These are phyloP conservation scores for Mucor circinelloides DNA, from an alignment of 371 early-diverging fungal genomes.

Conservation along the genomic window DNA sequence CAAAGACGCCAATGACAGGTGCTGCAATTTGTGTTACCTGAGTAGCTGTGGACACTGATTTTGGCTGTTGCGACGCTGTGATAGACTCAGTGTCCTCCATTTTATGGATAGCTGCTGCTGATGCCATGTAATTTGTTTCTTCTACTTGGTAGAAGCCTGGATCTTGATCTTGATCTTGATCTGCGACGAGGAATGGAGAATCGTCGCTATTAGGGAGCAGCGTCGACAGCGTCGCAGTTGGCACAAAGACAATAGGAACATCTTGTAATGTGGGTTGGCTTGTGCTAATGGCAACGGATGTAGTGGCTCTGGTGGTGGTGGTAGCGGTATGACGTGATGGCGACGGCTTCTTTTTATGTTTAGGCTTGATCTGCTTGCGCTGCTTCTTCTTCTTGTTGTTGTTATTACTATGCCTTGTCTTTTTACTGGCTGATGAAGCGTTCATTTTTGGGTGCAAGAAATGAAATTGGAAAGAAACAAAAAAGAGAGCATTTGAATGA, in stretches of 20 bases:
- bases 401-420: neutral
- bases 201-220: neutral
- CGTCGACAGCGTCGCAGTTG: neutral
- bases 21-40: neutral
- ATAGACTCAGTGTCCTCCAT: neutral
- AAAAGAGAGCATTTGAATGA: neutral
- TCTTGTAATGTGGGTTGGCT: neutral
- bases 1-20: constrained; percentile 15
- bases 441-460: neutral
- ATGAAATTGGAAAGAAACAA: neutral
- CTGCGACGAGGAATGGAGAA: neutral
- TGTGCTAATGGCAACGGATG: neutral
- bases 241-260: neutral
- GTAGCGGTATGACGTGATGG: neutral
- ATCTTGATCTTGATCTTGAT: neutral
- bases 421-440: neutral
- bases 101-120: neutral
- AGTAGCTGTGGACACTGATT: neutral
- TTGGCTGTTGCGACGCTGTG: neutral
- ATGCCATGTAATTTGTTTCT: neutral
- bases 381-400: neutral
- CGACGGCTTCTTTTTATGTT: neutral
- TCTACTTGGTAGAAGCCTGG: neutral
- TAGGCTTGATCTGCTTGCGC: neutral
- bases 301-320: neutral